Conservation (phyloP, 805 yeast genomes). For the Candida piceae region DNA sequence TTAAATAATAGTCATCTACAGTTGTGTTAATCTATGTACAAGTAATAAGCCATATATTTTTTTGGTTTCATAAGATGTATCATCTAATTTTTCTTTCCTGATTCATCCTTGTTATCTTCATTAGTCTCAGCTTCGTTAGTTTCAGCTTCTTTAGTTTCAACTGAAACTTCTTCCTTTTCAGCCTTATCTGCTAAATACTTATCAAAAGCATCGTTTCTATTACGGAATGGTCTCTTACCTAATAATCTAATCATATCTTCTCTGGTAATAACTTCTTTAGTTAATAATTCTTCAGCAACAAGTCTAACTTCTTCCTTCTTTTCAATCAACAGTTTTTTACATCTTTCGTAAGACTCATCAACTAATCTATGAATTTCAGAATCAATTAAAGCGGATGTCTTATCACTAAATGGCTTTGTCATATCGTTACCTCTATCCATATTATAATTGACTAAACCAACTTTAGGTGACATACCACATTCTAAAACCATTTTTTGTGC, state of each 20-base stretch:
- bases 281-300: slow-evolving; percentile 69
- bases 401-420: slow-evolving; percentile 66
- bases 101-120: background rate
- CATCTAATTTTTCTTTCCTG: background rate
- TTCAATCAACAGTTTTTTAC: slow-evolving; percentile 50
- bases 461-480: slow-evolving; percentile 79
- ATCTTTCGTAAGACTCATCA: slow-evolving; percentile 56
- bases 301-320: slow-evolving; percentile 56
- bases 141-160: background rate
- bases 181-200: slow-evolving; percentile 56
- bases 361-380: slow-evolving; percentile 64
- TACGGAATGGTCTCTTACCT: slow-evolving; percentile 76
- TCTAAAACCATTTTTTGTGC: slow-evolving; percentile 86
- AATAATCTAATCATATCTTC: slow-evolving; percentile 72
- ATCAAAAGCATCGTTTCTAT: slow-evolving; percentile 83
- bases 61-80: too few species aligned
- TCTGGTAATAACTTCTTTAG: slow-evolving; percentile 75
- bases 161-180: slow-evolving; percentile 6
- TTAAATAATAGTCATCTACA: too few species aligned
- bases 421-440: slow-evolving; percentile 45
- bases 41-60: too few species aligned
- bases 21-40: too few species aligned
- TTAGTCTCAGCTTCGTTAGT: background rate
- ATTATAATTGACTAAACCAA: slow-evolving; percentile 57
- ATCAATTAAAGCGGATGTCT: slow-evolving; percentile 64